Percentiles rank a stretch among this genome's conserved stretches.
These are phyloP conservation scores for Knoxdaviesia capensis DNA, from an alignment of 2,329 filamentous ascomycete species.

Conservation along the genomic window DNA sequence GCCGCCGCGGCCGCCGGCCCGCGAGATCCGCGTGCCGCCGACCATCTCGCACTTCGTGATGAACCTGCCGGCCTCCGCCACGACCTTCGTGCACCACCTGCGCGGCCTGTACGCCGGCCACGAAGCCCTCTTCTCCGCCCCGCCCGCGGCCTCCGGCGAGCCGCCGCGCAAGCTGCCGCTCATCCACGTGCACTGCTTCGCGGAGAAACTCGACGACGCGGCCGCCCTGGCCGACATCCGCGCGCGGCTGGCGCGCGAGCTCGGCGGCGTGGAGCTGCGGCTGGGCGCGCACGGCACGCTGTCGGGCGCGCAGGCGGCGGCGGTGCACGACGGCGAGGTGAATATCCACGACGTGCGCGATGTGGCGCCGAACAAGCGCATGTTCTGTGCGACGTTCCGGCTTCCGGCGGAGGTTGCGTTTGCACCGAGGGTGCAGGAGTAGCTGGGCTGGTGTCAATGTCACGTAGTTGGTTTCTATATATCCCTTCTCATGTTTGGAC, in stretches of 20 bases:
- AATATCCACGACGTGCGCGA: slow-evolving; percentile 56
- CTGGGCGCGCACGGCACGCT: too few relatives aligned
- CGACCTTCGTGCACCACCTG: slow-evolving; percentile 58
- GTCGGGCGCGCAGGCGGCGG: background rate
- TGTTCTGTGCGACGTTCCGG: slow-evolving; percentile 91
- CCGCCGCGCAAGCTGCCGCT: slow-evolving; percentile 48
- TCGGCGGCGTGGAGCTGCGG: slow-evolving; percentile 16
- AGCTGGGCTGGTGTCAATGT: background rate
- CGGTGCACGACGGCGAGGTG: slow-evolving; percentile 22
- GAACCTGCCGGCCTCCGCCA: slow-evolving; percentile 84
- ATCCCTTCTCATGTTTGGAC: too few relatives aligned
- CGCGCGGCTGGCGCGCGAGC: slow-evolving; percentile 17
- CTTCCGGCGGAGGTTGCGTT: slow-evolving; percentile 72
- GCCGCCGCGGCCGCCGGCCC: slow-evolving; percentile 15
- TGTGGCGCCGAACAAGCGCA: slow-evolving; percentile 82
- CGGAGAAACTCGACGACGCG: slow-evolving; percentile 53
- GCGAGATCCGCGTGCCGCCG: slow-evolving; percentile 37
- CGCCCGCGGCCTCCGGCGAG: slow-evolving; percentile 31
- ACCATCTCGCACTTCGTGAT: slow-evolving; percentile 90
- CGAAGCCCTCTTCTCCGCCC: slow-evolving; percentile 42
- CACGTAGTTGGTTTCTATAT: too few relatives aligned
- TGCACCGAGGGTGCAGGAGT: slow-evolving; percentile 15
- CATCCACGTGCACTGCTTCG: slow-evolving; percentile 91
- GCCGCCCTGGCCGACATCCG: slow-evolving; percentile 32
- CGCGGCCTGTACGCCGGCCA: slow-evolving; percentile 61